Evolutionary conservation across 805 yeast genomes (phyloP).

Genomic region (Teunomyces tritomae): DNA sequence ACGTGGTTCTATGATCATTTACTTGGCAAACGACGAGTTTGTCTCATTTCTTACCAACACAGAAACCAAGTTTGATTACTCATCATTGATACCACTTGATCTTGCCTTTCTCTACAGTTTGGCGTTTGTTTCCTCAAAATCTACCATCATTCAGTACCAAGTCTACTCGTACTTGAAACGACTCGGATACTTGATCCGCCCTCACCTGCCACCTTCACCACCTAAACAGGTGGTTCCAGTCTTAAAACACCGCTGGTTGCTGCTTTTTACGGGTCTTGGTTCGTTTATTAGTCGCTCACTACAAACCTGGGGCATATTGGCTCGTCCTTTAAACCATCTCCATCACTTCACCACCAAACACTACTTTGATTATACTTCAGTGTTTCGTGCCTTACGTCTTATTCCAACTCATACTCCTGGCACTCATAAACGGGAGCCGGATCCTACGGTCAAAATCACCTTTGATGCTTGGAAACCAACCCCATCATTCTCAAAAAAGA

Average conservation of each 20-base stretch:
- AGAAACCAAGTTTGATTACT: conserved; percentile 21
- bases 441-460: conserved; percentile 25
- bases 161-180: conserved; percentile 75
- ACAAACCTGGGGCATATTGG: conserved; percentile 11
- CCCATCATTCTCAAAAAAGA: conserved; percentile 63
- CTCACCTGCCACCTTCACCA: not conserved
- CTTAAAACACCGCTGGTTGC: not conserved
- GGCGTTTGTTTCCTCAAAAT: conserved; percentile 35
- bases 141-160: conserved; percentile 52
- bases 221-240: no score
- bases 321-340: conserved; percentile 13
- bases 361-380: conserved; percentile 23
- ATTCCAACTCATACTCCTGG: conserved; percentile 13
- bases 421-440: not conserved
- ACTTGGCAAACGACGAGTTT: conserved; percentile 17
- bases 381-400: conserved; percentile 21
- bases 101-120: conserved; percentile 63
- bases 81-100: conserved; percentile 40
- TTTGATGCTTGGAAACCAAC: conserved; percentile 86
- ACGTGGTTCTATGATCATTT: conserved; percentile 55
- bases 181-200: conserved; percentile 63
- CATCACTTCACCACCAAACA: conserved; percentile 22
- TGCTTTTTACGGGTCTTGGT: not conserved
- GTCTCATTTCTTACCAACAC: conserved; percentile 15
- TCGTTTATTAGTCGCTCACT: not conserved